phyloP scores from a whole-genome alignment of 768 basidiomycete species.

The Suillus brevipes region DNA sequence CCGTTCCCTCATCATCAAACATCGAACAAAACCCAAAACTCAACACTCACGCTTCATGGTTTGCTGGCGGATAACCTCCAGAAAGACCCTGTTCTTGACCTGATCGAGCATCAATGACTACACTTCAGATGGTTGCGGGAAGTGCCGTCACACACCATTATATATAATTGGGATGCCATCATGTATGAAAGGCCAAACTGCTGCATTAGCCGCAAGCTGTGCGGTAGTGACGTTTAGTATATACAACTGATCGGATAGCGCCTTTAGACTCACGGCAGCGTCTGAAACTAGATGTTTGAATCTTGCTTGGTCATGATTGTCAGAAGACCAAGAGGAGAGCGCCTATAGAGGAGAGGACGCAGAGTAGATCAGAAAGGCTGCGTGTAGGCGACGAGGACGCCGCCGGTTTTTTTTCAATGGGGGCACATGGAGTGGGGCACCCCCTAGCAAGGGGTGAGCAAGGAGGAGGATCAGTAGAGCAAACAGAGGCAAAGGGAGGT shows the following conservation, averaged over 20 bases:
- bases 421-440: no score
- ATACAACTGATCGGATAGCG: not conserved
- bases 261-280: constrained; percentile 34
- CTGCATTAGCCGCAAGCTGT: constrained; percentile 47
- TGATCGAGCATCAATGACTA: constrained; percentile 13
- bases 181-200: constrained; percentile 49
- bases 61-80: constrained; percentile 45
- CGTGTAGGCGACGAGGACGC: no score
- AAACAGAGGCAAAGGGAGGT: no score
- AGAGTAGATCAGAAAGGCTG: no score
- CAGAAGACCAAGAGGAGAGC: no score
- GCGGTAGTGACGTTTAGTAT: not conserved
- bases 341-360: no score
- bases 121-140: not conserved
- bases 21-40: no score
- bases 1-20: not conserved
- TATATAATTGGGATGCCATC: constrained; percentile 55
- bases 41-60: constrained; percentile 49
- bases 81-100: constrained; percentile 52
- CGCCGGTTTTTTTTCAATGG: no score
- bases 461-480: no score
- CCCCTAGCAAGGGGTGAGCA: no score
- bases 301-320: constrained; percentile 57
- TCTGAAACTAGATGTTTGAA: constrained; percentile 46
- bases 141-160: constrained; percentile 36